Evolutionary conservation across 805 yeast species (phyloP).

Genomic region (Candida rishiriensis): DNA sequence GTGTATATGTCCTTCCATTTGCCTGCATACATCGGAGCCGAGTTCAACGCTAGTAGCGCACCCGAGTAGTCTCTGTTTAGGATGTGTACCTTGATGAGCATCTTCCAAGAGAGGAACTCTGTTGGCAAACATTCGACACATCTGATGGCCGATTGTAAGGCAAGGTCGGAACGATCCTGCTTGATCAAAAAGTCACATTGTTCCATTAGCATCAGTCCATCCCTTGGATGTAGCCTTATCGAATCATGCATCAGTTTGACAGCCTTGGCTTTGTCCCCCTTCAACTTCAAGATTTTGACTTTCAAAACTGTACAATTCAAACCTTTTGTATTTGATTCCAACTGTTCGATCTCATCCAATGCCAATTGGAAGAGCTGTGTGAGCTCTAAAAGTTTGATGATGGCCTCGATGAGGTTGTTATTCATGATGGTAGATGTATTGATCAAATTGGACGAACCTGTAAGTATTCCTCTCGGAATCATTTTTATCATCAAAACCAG

Average conservation of each 20-base stretch:
- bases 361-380: slow-evolving; percentile 37
- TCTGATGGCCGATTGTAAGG: slow-evolving; percentile 52
- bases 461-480: slow-evolving; percentile 42
- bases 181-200: slow-evolving; percentile 62
- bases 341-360: slow-evolving; percentile 31
- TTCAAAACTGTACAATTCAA: slow-evolving; percentile 32
- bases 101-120: slow-evolving; percentile 71
- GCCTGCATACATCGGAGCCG: slow-evolving; percentile 64
- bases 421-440: slow-evolving; percentile 35
- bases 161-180: slow-evolving; percentile 50
- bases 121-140: slow-evolving; percentile 69
- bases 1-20: slow-evolving; percentile 41
- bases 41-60: slow-evolving; percentile 67
- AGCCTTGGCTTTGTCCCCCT: slow-evolving; percentile 45
- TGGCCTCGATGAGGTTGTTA: slow-evolving; percentile 51
- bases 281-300: slow-evolving; percentile 36
- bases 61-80: slow-evolving; percentile 47
- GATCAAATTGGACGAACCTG: slow-evolving; percentile 37
- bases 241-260: slow-evolving; percentile 38
- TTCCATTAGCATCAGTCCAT: slow-evolving; percentile 51
- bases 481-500: slow-evolving; percentile 36
- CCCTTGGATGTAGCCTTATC: slow-evolving; percentile 42
- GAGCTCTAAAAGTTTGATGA: slow-evolving; percentile 37
- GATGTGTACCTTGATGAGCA: slow-evolving; percentile 56
- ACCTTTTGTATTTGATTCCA: slow-evolving; percentile 10